These are phyloP conservation scores for Kentomonas sorsogonicus DNA, from an alignment of 208 protist genomes.

Conservation along the genomic window DNA sequence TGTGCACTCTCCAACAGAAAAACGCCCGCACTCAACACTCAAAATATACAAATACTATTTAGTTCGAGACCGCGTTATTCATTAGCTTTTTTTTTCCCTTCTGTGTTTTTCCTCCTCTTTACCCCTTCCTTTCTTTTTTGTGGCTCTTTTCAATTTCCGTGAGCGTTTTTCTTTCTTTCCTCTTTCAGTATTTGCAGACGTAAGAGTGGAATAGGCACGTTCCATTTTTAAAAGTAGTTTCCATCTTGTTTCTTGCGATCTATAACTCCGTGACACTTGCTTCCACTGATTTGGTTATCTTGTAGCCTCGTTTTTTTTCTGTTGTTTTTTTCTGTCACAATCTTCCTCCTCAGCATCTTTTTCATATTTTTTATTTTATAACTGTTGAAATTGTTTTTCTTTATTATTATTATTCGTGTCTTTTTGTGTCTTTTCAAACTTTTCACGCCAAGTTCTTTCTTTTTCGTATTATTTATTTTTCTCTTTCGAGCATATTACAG, in stretches of 20 bases:
- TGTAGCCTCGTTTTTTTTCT: slow-evolving; percentile 10
- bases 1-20: too few relatives aligned
- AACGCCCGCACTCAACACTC: too few relatives aligned
- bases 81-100: background rate
- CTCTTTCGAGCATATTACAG: too few relatives aligned
- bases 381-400: background rate
- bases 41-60: slow-evolving; percentile 8
- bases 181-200: slow-evolving; percentile 8
- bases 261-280: too few relatives aligned
- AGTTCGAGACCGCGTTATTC: slow-evolving; percentile 1
- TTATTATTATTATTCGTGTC: slow-evolving; percentile 1
- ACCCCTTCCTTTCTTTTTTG: slow-evolving; percentile 10
- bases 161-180: slow-evolving; percentile 8
- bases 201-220: too few relatives aligned
- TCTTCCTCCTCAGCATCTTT: background rate
- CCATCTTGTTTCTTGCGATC: too few relatives aligned
- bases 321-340: slow-evolving; percentile 2
- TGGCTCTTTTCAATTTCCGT: slow-evolving; percentile 11
- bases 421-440: slow-evolving; percentile 4
- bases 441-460: background rate
- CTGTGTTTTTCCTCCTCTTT: slow-evolving; percentile 3
- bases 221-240: too few relatives aligned
- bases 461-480: slow-evolving; percentile 1
- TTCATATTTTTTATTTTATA: slow-evolving; percentile 7
- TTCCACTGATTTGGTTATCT: too few relatives aligned